Conservation (phyloP, 2,329 filamentous ascomycete genomes). For the Hypomyces perniciosus region DNA sequence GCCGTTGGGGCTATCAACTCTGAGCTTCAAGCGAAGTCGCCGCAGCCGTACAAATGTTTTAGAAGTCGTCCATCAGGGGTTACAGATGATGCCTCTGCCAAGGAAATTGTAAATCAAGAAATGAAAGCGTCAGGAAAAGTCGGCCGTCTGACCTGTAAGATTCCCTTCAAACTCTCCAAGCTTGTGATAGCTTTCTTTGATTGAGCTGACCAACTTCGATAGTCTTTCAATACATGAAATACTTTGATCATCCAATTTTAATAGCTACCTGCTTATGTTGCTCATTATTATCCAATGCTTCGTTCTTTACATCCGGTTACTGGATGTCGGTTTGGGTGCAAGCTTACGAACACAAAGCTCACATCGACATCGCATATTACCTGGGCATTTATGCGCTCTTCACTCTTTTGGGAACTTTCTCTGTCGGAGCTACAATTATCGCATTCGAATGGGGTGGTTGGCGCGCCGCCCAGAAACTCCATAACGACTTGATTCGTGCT, state of each 20-base stretch:
- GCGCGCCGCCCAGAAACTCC: slow-evolving; percentile 45
- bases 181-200: not conserved
- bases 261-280: slow-evolving; percentile 28
- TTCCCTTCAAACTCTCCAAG: not conserved
- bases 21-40: slow-evolving; percentile 19
- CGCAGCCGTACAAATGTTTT: slow-evolving; percentile 17
- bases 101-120: slow-evolving; percentile 40
- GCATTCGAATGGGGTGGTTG: slow-evolving; percentile 49
- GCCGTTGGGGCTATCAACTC: slow-evolving; percentile 18
- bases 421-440: slow-evolving; percentile 33
- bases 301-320: slow-evolving; percentile 32
- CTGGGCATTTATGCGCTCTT: slow-evolving; percentile 44
- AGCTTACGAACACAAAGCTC: slow-evolving; percentile 35
- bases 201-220: not conserved
- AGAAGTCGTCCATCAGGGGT: slow-evolving; percentile 14
- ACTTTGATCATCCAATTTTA: not conserved
- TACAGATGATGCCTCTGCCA: slow-evolving; percentile 27
- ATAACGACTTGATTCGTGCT: slow-evolving; percentile 45
- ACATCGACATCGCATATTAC: slow-evolving; percentile 41
- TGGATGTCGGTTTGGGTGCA: slow-evolving; percentile 48
- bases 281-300: slow-evolving; percentile 32
- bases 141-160: slow-evolving; percentile 39
- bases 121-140: slow-evolving; percentile 38
- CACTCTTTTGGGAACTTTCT: slow-evolving; percentile 26
- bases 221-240: not conserved